These are phyloP conservation scores for Bretschneidera sinensis DNA, from an alignment of 345 rosid species.

Conservation along the genomic window DNA sequence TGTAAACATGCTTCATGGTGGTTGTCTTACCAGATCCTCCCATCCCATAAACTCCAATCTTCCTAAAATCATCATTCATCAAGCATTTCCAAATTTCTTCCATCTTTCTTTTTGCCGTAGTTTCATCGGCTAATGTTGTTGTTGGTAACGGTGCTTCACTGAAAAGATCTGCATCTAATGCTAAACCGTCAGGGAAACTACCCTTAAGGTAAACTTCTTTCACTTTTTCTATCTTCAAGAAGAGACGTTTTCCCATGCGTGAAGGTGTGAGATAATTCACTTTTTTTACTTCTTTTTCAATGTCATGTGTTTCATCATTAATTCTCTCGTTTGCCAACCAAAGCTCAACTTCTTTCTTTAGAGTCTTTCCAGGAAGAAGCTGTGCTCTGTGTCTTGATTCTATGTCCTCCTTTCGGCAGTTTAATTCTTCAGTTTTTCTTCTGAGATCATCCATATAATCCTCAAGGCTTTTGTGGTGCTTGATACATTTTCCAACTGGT, in stretches of 20 bases:
- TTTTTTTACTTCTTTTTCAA: background rate
- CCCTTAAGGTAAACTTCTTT: background rate
- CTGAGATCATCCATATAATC: no score
- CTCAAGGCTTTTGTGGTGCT: no score
- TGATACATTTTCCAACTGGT: no score
- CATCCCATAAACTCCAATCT: conserved; percentile 21
- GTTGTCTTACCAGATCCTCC: conserved; percentile 15
- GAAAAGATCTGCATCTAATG: background rate
- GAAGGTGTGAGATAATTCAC: background rate
- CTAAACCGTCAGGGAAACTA: background rate
- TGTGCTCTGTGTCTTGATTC: background rate
- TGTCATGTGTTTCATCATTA: background rate
- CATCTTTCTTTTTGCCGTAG: background rate
- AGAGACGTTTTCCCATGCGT: background rate
- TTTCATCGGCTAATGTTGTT: background rate
- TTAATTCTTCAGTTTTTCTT: no score
- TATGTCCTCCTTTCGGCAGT: no score
- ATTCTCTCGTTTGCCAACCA: conserved; percentile 7
- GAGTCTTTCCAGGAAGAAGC: conserved; percentile 4
- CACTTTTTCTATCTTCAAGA: conserved; percentile 1
- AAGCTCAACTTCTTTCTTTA: conserved; percentile 5
- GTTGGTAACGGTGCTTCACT: background rate
- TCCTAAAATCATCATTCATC: background rate
- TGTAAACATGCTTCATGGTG: conserved; percentile 8
- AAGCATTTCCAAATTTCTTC: conserved; percentile 3